Evolutionary conservation across 2,329 filamentous ascomycete species (phyloP).

Genomic region (Diaporthe ampelina): DNA sequence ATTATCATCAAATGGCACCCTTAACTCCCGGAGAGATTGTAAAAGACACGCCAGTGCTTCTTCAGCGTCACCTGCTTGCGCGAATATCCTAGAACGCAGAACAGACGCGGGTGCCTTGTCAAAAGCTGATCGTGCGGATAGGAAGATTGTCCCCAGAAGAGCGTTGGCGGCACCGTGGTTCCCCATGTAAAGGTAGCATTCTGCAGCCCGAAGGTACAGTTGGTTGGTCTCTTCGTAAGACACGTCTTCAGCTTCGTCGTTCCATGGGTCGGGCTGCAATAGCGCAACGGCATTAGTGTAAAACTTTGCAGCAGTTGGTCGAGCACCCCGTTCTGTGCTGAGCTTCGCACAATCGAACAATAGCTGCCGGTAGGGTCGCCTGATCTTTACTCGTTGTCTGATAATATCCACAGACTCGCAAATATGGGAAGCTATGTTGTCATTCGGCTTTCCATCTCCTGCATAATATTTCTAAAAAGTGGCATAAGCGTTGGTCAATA

Average conservation of each 20-base stretch:
- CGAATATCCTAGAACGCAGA: slow-evolving; percentile 83
- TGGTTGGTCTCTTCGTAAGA: slow-evolving; percentile 89
- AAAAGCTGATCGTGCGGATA: slow-evolving; percentile 76
- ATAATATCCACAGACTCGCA: slow-evolving; percentile 84
- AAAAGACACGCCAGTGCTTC: slow-evolving; percentile 79
- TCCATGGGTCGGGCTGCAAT: slow-evolving; percentile 86
- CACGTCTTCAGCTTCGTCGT: slow-evolving; percentile 76
- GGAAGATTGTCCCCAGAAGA: slow-evolving; percentile 79
- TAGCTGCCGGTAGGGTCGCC: slow-evolving; percentile 79
- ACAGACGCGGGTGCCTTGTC: slow-evolving; percentile 90
- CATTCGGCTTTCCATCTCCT: slow-evolving; percentile 73
- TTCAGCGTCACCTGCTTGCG: slow-evolving; percentile 79
- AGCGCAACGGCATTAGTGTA: slow-evolving; percentile 82
- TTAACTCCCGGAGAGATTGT: slow-evolving; percentile 78
- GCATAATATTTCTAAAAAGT: slow-evolving; percentile 69
- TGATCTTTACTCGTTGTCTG: slow-evolving; percentile 71
- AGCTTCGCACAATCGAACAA: slow-evolving; percentile 84
- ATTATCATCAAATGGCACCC: slow-evolving; percentile 73
- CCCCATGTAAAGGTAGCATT: slow-evolving; percentile 81
- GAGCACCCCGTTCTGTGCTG: slow-evolving; percentile 85
- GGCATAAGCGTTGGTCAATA: slow-evolving; percentile 9
- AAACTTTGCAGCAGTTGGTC: slow-evolving; percentile 85
- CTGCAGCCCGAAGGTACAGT: slow-evolving; percentile 82
- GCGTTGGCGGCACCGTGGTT: slow-evolving; percentile 76
- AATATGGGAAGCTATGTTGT: slow-evolving; percentile 85